Evolutionary conservation across 768 basidiomycete species (phyloP), one percentile per base, ranked within the genome.

Genomic region (Boletus tomentosulus): DNA sequence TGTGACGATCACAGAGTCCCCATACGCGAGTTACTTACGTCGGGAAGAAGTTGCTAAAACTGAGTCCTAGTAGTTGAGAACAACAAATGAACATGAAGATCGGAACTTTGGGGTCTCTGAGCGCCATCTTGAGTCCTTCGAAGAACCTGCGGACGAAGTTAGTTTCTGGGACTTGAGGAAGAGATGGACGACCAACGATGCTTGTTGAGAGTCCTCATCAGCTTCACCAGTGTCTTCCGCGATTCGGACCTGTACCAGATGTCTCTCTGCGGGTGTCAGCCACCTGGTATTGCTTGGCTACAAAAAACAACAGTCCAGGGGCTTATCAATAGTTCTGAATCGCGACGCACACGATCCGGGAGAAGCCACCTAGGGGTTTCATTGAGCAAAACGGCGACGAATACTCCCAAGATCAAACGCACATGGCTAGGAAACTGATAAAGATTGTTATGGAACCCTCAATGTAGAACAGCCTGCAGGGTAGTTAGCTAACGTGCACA

Each of bases 141-240:
- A 64, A 55, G 10, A 66, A 5, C 25, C 65, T 66, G 3, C 19
- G 12, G 22, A 24, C 22, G 31, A 16, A 22, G 24, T 46, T 33
- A 24, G 7, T 24, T 19, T 46, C 7, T 1, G 12, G 28, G 6
- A 34, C 12, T 7, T 34, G 28, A 15, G 15, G 6, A 24, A 34
- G n/a, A 15, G 8, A 22, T 6, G 31, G 22, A 24, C 11, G 22
- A 28, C 46, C 13, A 12, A 85, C 85, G 84, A 81, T 48, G 82
- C 84, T 30, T 76, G 68, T 0, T 63, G 64, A 22, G 76, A 77
- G 57, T 87, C 85, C 58, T 77, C 66, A 57, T 86, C 85, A 0
- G 84, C 84, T 69, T 85, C 84, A 3, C 84, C 83, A 6, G 80
- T 81, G 61, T 86, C 84, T 61, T 86, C 85, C 0, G 84, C 80